Base-by-base conservation (phyloP, 352 stramenopile species). In the Thalassiosira ordinaria region DNA sequence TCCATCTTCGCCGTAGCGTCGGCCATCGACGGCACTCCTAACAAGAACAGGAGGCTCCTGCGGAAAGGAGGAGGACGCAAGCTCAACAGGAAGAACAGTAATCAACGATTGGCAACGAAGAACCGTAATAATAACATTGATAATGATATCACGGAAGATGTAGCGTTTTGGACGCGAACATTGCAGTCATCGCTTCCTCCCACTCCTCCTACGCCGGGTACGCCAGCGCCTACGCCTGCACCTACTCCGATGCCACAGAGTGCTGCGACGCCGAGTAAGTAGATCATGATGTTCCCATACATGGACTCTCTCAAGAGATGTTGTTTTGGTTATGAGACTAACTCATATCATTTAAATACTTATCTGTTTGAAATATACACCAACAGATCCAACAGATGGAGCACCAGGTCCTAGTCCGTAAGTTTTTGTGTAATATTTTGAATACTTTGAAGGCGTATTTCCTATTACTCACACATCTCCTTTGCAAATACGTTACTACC, bases 111-210 rank as follows among this genome's bases (percentile, higher is more conserved):
- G 8, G 6, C 2, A 49, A 49, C 44, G 44, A 4, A 53, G 29
- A 47, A 49, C 35, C 13, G n/a, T n/a, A n/a, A n/a, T n/a, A n/a
- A 31, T 16, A 22, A 49, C 27, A 13, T 31, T 26, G 35, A 7
- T 24, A 56, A 37, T 9, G 59, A 68, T 68, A 46, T 68, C 22
- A 68, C 59, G 14, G 59, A 68, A 51, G 59, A 68, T 46, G 59
- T 68, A 29, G 59, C 59, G 2, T 68, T 57, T 68, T 68, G 59
- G 59, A 56, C 59, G 2, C 59, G 59, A 46, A 35, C 33, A 20
- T 44, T 68, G 22, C 59, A 68, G 41, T 16, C 9, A n/a, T 68
- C 59, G 5, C 16, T 68, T 39, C 59, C 44, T 5, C 4, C 11
- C n/a, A n/a, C n/a, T 18, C 39, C 39, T n/a, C 14, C 39, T 47